Evolutionary conservation across 2,329 filamentous ascomycete genomes (phyloP), one percentile per base, ranked within the genome.

Genomic region (Stemphylium lycopersici): DNA sequence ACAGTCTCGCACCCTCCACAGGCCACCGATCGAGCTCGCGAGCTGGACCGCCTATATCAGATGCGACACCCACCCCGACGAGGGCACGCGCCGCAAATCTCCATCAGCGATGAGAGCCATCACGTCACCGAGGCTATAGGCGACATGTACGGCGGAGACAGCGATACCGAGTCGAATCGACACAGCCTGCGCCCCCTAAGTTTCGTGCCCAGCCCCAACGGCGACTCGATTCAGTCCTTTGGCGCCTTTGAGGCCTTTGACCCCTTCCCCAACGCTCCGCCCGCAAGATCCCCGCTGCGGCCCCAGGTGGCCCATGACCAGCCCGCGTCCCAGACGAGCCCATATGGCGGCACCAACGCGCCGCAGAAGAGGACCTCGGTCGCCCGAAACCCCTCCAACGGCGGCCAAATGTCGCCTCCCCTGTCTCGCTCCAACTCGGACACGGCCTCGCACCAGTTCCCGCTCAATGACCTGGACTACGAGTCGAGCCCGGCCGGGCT

Each of bases 71-170:
- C 81, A 64, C 75, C 78, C 63, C 79, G 82, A 59, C 80, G 82
- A 68, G 83, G 83, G 63, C 85, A 87, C 77, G 78, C 78, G 63
- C 80, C 84, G 58, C 83, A 87, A 65, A 79, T 87, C 58, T 87
- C 84, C 65, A 88, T 96, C 74, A 95, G 90, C 75, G 92, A 96
- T 77, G 90, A 93, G 57, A 91, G 84, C 78, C 91, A 96, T 78
- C 93, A 96, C 84, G 91, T 96, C 73, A 96, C 92, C 52, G 93
- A 96, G 76, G 90, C 91, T 55, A 96, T 96, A 76, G 91, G 91
- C 47, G 92, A 92, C 67, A 85, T 96, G 77, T 96, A 97, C 77
- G 90, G 90, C 68, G 89, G 91, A 70, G 85, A 90, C 66, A 89
- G 91, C 72, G 85, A 90, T 67, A 77, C 83, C 65, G 77, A 72